Percentiles rank a stretch among this genome's conserved stretches.
phyloP scores from a whole-genome alignment of 2,329 filamentous ascomycete species.

The Sarocladiaceae sp. region DNA sequence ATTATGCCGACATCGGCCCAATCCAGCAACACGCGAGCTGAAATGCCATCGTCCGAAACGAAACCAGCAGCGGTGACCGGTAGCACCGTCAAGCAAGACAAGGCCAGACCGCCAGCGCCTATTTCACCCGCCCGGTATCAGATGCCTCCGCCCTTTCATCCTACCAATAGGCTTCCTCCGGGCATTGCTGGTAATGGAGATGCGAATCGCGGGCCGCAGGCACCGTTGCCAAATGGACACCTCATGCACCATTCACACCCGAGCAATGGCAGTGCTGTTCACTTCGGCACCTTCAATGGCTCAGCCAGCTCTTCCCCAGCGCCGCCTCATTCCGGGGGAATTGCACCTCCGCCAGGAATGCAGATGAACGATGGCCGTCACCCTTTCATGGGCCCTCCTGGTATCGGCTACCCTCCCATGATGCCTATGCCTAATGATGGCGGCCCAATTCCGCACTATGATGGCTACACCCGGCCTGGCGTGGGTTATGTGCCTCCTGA shows the following conservation, averaged over 20 bases:
- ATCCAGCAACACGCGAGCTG: background rate
- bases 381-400: conserved; percentile 25
- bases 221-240: conserved; percentile 26
- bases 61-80: background rate
- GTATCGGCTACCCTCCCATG: conserved; percentile 32
- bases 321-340: conserved; percentile 40
- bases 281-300: conserved; percentile 48
- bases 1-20: background rate
- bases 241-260: conserved; percentile 45
- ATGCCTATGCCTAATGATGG: conserved; percentile 22
- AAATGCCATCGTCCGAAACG: background rate
- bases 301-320: conserved; percentile 54
- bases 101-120: background rate
- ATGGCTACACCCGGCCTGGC: conserved; percentile 30
- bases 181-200: conserved; percentile 27
- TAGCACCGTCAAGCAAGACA: background rate
- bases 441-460: conserved; percentile 25
- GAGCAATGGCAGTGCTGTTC: conserved; percentile 45
- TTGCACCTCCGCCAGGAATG: conserved; percentile 43
- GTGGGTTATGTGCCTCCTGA: conserved; percentile 29
- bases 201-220: conserved; percentile 23
- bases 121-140: conserved; percentile 1
- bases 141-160: conserved; percentile 13
- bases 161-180: background rate
- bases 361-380: conserved; percentile 26